Conservation (phyloP, 768 basidiomycete genomes). For the Multifurca ochricompacta region DNA sequence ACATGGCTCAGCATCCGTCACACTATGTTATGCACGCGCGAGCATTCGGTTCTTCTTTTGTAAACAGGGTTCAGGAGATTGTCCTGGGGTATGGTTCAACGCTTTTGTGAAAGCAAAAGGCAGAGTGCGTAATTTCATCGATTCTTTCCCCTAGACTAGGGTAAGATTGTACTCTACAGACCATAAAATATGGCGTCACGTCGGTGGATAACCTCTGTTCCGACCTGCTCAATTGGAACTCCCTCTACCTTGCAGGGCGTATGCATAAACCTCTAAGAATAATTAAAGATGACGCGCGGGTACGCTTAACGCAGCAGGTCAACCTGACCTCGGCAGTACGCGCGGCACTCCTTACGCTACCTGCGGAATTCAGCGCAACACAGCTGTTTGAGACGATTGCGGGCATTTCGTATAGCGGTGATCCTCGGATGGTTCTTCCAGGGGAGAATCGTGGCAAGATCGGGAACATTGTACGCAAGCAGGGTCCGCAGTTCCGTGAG, state of each 20-base stretch:
- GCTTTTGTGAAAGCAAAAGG: conserved; percentile 79
- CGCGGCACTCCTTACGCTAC: conserved; percentile 82
- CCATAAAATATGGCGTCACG: conserved; percentile 94
- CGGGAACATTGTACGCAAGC: conserved; percentile 82
- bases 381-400: conserved; percentile 83
- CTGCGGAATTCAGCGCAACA: conserved; percentile 70
- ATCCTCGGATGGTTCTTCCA: conserved; percentile 90
- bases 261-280: conserved; percentile 97
- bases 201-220: conserved; percentile 83
- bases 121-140: conserved; percentile 53
- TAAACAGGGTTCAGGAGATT: conserved; percentile 67
- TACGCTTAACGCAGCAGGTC: conserved; percentile 86
- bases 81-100: conserved; percentile 95
- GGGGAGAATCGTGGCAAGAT: conserved; percentile 94
- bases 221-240: conserved; percentile 88
- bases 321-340: conserved; percentile 89
- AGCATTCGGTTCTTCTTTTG: conserved; percentile 72
- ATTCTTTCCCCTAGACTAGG: background rate
- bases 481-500: conserved; percentile 77
- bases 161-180: conserved; percentile 36
- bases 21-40: conserved; percentile 92
- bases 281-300: conserved; percentile 86
- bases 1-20: conserved; percentile 83
- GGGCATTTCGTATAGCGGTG: conserved; percentile 78
- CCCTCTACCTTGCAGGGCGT: conserved; percentile 88